Base-by-base conservation (phyloP, 768 basidiomycete genomes). In the Boletus eberwhitei region DNA sequence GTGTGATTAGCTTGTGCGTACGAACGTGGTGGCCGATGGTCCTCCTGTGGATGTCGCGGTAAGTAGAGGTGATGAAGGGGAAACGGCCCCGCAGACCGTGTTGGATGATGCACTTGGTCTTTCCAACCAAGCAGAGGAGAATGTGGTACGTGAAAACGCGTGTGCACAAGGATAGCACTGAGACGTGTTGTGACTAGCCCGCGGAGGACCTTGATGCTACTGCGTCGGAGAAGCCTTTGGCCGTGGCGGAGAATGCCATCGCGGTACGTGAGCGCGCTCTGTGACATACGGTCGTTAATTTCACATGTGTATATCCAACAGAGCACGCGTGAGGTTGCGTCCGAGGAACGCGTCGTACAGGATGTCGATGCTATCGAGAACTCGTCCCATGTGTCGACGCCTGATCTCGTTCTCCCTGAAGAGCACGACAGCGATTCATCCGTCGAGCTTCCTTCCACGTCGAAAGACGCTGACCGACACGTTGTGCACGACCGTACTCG, bases 361-460 rank as follows among this genome's bases (percentile, higher is more conserved):
- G 34, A 45, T 12, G 6, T 2, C 14, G 41, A 39, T 35, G 7
- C 8, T 21, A 21, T 39, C 14, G 22, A 31, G 16, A 13, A 5
- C 11, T 2, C 5, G 36, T 50, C 47, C 8, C 31, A 21, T 17
- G 1, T 24, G 22, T 41, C 35, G 4, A 54, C 58, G 5, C 58
- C 60, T 21, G 50, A 62, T 17, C 63, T 67, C 9, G 1, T 67
- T 29, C 46, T 66, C 1, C 62, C 64, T 6, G 57, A 64, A 14
- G 8, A 8, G 8, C 52, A 54, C 9, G 43, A 37, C 8, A 8
- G 4, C 1, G 6, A 14, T 4, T 44, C 13, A 4, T 31, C 32
- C 2, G 2, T 9, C 24, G 48, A 49, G 21, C 40, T 6, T 19
- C 12, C n/a, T 35, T 45, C 26, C 19, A 17, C n/a, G 1, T 37